Evolutionary conservation across 345 rosid genomes (phyloP), one percentile per base, ranked within the genome.

Genomic region (Anastatica hierochuntica): DNA sequence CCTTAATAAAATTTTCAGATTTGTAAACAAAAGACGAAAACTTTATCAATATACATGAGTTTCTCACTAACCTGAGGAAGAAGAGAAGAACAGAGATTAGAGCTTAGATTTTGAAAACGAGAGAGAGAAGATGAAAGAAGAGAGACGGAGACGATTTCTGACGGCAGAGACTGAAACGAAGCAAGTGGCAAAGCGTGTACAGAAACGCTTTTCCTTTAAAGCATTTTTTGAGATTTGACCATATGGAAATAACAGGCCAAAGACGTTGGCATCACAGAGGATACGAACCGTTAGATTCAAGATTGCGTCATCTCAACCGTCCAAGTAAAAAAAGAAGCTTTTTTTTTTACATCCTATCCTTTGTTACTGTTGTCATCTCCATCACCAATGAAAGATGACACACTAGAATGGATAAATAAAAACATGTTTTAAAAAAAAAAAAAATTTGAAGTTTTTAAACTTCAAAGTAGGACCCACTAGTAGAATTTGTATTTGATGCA

Each of bases 231-330:
- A 49, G 65, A 63, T 56, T 49, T 56, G 63, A 64, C 53, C 14
- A 13, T 24, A n/a, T 35, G 27, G 45, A 41, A 33, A 34, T 24
- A 21, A 2, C 2, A 9, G 36, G n/a, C n/a, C 49, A 55, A 4
- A 54, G 50, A 34, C 46, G 21, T 56, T 34, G 20, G 14, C 41
- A 0, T 34, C 34, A n/a, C 69, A 24, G 57, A 56, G 44, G 40
- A 10, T 23, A 48, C 36, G 49, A 46, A 24, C 69, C 69, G 57
- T 64, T 64, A 64, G 63, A 64, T 64, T 64, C 38, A 12, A 7
- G 44, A 17, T 7, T 40, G 20, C 63, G 46, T 64, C 63, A 64
- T 64, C 63, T 18, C 9, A 15, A 14, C 58, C 52, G 69, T 64
- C 56, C 30, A 63, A 34, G 19, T 1, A 2, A 33, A 29, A 14